Evolutionary conservation across 2,329 filamentous ascomycete genomes (phyloP).

Genomic region (Fusarium xylarioides): DNA sequence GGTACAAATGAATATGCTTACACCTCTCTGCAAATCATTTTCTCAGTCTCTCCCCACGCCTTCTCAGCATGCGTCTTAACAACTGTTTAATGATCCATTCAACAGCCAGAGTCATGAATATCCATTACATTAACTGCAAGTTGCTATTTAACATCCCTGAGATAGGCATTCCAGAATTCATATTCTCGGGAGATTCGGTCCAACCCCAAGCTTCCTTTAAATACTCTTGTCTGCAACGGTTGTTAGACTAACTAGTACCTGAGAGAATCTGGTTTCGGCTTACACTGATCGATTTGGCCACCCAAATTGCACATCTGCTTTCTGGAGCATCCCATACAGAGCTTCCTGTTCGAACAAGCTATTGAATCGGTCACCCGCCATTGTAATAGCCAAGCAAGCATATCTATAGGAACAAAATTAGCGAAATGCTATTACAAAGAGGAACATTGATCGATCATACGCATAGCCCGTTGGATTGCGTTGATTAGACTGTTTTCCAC

Average conservation of each 20-base stretch:
- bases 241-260: background rate
- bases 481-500: constrained; percentile 30
- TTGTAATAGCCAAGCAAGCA: constrained; percentile 42
- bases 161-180: constrained; percentile 33
- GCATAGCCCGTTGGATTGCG: constrained; percentile 34
- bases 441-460: constrained; percentile 5
- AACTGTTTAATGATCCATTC: background rate
- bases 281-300: constrained; percentile 45
- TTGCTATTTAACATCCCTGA: constrained; percentile 34
- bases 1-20: no score
- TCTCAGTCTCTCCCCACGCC: background rate
- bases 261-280: background rate
- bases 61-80: background rate
- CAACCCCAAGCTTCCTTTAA: constrained; percentile 40
- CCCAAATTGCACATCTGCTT: constrained; percentile 42
- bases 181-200: constrained; percentile 32
- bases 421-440: accelerated
- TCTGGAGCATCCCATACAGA: constrained; percentile 47
- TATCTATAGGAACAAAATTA: constrained; percentile 30
- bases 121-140: constrained; percentile 16
- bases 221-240: constrained; percentile 28
- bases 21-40: background rate
- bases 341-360: constrained; percentile 50
- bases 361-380: constrained; percentile 52
- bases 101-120: background rate